Conservation (phyloP, 345 rosid genomes). For the Salix suchowensis region DNA sequence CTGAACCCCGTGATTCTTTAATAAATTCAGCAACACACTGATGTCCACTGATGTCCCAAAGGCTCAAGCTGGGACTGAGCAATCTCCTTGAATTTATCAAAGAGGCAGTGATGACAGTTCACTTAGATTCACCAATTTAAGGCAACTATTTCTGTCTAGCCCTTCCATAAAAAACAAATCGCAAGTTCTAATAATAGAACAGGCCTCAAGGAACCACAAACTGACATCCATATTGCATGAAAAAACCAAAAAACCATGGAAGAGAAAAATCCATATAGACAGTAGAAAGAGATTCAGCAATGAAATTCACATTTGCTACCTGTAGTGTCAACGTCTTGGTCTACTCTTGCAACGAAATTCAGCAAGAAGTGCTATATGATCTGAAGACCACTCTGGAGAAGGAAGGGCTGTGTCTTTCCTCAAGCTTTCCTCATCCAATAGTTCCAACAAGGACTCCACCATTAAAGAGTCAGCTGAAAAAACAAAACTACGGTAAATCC, state of each 20-base stretch:
- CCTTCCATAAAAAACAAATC: too few relatives aligned
- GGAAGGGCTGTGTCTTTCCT: slow-evolving; percentile 99
- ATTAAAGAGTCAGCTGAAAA: slow-evolving; percentile 80
- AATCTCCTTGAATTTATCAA: too few relatives aligned
- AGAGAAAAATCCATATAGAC: neutral
- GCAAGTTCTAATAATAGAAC: too few relatives aligned
- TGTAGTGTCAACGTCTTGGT: slow-evolving; percentile 66
- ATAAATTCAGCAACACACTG: too few relatives aligned
- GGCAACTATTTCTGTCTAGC: too few relatives aligned
- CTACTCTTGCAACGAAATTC: slow-evolving; percentile 94
- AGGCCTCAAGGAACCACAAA: too few relatives aligned
- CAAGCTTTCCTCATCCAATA: slow-evolving; percentile 93
- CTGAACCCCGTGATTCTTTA: too few relatives aligned
- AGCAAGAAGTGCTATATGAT: slow-evolving; percentile 92
- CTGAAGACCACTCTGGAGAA: slow-evolving; percentile 99
- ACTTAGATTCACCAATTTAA: too few relatives aligned
- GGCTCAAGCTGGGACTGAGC: too few relatives aligned
- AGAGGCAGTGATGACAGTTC: too few relatives aligned
- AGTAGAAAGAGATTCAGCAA: neutral
- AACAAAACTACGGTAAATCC: neutral
- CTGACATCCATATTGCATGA: neutral
- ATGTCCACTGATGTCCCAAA: too few relatives aligned
- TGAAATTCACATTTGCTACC: slow-evolving; percentile 16
- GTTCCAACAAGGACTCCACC: slow-evolving; percentile 94
- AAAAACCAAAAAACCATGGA: neutral